Evolutionary conservation across 2,329 filamentous ascomycete species (phyloP).

Genomic region (Cladosporium sp.): DNA sequence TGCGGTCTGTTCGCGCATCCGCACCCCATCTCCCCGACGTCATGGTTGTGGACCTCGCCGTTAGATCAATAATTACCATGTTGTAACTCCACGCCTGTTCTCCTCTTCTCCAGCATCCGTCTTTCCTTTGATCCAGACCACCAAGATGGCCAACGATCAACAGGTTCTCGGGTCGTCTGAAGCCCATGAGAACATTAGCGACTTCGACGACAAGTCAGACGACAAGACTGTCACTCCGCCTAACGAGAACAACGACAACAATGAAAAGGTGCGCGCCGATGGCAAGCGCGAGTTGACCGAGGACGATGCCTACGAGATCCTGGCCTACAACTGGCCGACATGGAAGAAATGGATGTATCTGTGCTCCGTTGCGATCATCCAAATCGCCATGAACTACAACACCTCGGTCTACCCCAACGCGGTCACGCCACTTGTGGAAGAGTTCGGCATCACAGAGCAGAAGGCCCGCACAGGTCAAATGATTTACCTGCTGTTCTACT

Average conservation of each 20-base stretch:
- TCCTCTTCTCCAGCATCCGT: constrained; percentile 16
- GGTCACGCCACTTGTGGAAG: constrained; percentile 41
- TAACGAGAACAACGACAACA: background rate
- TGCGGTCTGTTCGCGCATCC: background rate
- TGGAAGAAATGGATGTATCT: constrained; percentile 53
- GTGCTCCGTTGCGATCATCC: constrained; percentile 48
- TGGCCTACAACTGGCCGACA: constrained; percentile 46
- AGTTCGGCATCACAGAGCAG: constrained; percentile 45
- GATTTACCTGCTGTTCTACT: constrained; percentile 49
- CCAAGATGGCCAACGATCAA: constrained; percentile 14
- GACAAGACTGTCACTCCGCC: constrained; percentile 15
- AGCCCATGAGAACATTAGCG: background rate
- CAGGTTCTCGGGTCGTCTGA: constrained; percentile 8
- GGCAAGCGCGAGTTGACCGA: constrained; percentile 26
- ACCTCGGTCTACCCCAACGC: constrained; percentile 51
- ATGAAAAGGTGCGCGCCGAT: constrained; percentile 16
- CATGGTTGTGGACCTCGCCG: constrained; percentile 17
- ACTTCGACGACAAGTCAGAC: constrained; percentile 15
- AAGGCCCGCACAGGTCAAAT: constrained; percentile 45
- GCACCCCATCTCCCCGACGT: constrained; percentile 14
- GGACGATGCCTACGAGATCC: constrained; percentile 33
- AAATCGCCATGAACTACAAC: constrained; percentile 55
- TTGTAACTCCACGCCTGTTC: constrained; percentile 12
- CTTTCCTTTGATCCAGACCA: background rate
- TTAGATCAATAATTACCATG: constrained; percentile 12